phyloP scores from a whole-genome alignment of 768 basidiomycete species.

The Rhodosporidiobolus sp. region DNA sequence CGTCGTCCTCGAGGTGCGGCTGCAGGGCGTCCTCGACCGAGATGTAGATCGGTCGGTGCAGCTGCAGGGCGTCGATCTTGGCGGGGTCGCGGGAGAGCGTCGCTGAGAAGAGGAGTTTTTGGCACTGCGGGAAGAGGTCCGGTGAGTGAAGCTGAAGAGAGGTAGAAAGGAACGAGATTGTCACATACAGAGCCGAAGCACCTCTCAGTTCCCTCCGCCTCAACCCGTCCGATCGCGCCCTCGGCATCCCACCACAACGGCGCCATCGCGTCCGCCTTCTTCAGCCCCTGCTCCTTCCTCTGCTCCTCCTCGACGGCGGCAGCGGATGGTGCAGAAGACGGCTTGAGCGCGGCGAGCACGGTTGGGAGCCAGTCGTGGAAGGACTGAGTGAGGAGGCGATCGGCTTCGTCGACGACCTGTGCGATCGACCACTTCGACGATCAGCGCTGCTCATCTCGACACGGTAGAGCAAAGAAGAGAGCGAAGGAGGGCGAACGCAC shows the following conservation, averaged over 20 bases:
- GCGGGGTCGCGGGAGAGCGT: constrained; percentile 91
- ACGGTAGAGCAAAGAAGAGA: neutral
- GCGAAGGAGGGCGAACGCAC: constrained; percentile 54
- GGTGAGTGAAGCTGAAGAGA: neutral
- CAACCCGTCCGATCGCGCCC: constrained; percentile 49
- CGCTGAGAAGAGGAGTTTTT: constrained; percentile 93
- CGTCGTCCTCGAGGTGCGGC: constrained; percentile 60
- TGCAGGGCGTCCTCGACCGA: constrained; percentile 62
- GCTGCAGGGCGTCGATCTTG: constrained; percentile 76
- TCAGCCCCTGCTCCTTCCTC: neutral
- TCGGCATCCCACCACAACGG: constrained; percentile 53
- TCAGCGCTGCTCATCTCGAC: neutral
- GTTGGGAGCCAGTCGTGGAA: constrained; percentile 93
- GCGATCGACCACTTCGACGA: too few relatives aligned
- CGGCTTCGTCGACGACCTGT: constrained; percentile 95
- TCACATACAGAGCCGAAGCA: constrained; percentile 17
- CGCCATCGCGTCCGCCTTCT: constrained; percentile 58
- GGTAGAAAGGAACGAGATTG: neutral
- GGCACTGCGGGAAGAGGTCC: constrained; percentile 57
- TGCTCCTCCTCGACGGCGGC: neutral
- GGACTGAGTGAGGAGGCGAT: constrained; percentile 87
- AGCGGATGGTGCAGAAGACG: constrained; percentile 29
- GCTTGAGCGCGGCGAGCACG: constrained; percentile 70
- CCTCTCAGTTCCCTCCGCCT: constrained; percentile 59
- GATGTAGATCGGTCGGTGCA: constrained; percentile 80